A percentile compares a stretch with the other conserved stretches of the same genome.
These are phyloP conservation scores for Clarireedia homoeocarpa DNA, from an alignment of 2,329 filamentous ascomycete species.

Conservation along the genomic window DNA sequence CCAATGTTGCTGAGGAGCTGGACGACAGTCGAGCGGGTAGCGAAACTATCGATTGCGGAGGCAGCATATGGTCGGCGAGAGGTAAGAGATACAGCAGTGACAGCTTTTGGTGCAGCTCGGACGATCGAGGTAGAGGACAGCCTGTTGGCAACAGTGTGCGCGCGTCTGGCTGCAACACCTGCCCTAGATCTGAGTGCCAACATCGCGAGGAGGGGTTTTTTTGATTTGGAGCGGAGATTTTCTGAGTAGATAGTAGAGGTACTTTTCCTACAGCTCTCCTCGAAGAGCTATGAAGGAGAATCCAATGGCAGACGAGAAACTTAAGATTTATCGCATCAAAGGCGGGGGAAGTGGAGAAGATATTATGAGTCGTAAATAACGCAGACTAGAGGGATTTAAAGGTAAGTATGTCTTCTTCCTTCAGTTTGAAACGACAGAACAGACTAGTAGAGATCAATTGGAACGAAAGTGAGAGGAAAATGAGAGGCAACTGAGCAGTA, in stretches of 20 bases:
- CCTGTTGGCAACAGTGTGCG: conserved; percentile 21
- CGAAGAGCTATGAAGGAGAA: conserved; percentile 18
- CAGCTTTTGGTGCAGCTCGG: conserved; percentile 24
- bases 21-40: conserved; percentile 71
- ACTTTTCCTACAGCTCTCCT: conserved; percentile 20
- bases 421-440: no score
- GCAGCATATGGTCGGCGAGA: conserved; percentile 26
- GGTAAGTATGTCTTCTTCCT: neutral
- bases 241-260: neutral
- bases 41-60: conserved; percentile 24
- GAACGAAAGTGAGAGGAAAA: no score
- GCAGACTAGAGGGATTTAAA: conserved; percentile 14
- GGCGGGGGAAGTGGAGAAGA: conserved; percentile 15
- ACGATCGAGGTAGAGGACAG: conserved; percentile 18
- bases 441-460: no score
- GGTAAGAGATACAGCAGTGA: conserved; percentile 19
- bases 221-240: conserved; percentile 1
- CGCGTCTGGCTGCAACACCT: conserved; percentile 25
- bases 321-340: conserved; percentile 23
- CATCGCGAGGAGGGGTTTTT: conserved; percentile 23
- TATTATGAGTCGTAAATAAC: conserved; percentile 18
- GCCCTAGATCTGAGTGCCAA: conserved; percentile 28
- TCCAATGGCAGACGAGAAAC: conserved; percentile 22
- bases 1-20: conserved; percentile 92
- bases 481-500: no score